These are phyloP conservation scores for Cutaneotrichosporon cyanovorans DNA, from an alignment of 1,284 basidiomycete species.

Conservation along the genomic window DNA sequence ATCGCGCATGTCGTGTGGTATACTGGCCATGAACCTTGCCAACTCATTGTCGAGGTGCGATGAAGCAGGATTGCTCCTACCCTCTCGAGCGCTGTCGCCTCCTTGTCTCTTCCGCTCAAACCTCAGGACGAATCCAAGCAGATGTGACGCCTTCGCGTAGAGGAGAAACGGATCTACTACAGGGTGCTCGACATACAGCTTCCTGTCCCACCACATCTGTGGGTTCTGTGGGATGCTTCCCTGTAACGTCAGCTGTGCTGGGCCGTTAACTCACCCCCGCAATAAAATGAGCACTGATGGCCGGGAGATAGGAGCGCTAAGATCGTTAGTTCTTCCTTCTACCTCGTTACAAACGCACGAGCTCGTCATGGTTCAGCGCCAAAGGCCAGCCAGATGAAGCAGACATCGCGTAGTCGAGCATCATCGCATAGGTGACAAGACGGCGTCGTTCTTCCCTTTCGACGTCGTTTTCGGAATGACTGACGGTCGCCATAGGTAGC, in stretches of 20 bases:
- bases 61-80: constrained; percentile 21
- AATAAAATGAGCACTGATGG: constrained; percentile 13
- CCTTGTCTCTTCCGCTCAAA: constrained; percentile 19
- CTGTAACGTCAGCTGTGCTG: too few species aligned
- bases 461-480: constrained; percentile 20
- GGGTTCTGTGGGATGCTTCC: constrained; percentile 27
- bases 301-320: constrained; percentile 25
- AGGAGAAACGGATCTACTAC: constrained; percentile 33
- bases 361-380: constrained; percentile 24
- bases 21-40: constrained; percentile 25
- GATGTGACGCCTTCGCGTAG: constrained; percentile 26
- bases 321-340: not conserved
- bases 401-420: constrained; percentile 18
- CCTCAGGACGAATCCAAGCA: constrained; percentile 27
- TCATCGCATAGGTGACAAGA: constrained; percentile 22
- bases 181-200: constrained; percentile 34
- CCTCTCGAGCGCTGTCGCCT: constrained; percentile 7
- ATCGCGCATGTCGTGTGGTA: constrained; percentile 27
- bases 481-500: constrained; percentile 16
- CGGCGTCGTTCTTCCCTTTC: constrained; percentile 34
- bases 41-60: constrained; percentile 25
- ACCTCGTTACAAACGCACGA: constrained; percentile 25
- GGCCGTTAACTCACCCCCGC: not conserved
- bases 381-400: constrained; percentile 30
- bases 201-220: constrained; percentile 25